A percentile compares a stretch with the other conserved stretches of the same genome.
Evolutionary conservation across 352 stramenopile species (phyloP).

Genomic region (Globisporangium mamillatum): DNA sequence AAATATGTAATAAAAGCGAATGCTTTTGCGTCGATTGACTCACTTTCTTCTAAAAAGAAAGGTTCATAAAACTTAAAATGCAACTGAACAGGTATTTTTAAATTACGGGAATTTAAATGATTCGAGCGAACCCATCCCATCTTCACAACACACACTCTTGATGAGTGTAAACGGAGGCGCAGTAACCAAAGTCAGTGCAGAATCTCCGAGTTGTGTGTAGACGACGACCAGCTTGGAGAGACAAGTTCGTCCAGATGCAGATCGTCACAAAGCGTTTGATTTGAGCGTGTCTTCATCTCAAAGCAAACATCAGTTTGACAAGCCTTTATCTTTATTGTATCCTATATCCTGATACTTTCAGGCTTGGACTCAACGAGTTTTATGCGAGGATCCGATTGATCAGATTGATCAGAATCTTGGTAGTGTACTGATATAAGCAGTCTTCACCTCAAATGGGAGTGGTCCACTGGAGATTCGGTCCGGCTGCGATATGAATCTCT

Average conservation of each 20-base stretch:
- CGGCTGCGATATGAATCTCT: conserved; percentile 8
- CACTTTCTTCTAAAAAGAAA: no score
- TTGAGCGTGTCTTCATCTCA: background rate
- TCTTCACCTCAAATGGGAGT: background rate
- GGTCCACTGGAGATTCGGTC: conserved; percentile 7
- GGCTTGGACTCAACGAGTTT: no score
- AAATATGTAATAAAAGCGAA: no score
- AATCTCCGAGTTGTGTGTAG: background rate
- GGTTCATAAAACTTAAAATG: background rate
- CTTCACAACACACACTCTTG: background rate
- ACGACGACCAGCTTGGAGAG: background rate
- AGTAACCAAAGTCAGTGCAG: background rate
- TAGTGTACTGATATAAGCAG: background rate
- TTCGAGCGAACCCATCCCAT: background rate
- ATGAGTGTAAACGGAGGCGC: background rate
- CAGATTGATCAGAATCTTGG: background rate
- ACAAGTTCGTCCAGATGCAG: background rate
- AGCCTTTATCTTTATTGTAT: no score
- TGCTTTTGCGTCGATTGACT: no score
- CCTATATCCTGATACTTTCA: no score
- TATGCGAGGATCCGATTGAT: background rate
- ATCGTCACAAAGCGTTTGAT: background rate
- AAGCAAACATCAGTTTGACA: background rate
- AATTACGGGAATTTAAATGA: background rate
- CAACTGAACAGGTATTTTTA: background rate